Base-by-base conservation (phyloP, 441 rosid genomes). In the Syzygium malaccense region DNA sequence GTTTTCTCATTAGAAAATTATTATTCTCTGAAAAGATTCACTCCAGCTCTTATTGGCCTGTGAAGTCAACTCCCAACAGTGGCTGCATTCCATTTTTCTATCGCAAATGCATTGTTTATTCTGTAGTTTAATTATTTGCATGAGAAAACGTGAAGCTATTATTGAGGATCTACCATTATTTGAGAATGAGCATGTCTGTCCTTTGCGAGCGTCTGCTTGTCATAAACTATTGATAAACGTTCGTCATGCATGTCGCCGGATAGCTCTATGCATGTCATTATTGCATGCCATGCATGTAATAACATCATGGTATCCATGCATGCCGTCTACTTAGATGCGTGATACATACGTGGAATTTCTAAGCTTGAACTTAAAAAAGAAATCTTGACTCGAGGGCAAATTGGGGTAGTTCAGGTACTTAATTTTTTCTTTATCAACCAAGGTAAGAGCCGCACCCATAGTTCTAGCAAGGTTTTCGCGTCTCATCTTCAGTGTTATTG, bases 171-270 rank as follows among this genome's bases (percentile, higher is more conserved):
- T 90, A 90, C 87, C 89, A 86, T 91, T 88, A 87, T 88, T 92
- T 86, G 89, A 90, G 93, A 87, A 89, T 91, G 91, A 92, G 95
- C 53, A 95, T 95, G 96, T 94, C 93, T 95, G 95, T 93, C 94
- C 75, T 91, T 90, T 90, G 80, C 13, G 80, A 37, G 12, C 51
- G 48, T 71, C 51, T 37, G 28, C 49, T 37, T 37, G 1, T 71
- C 80, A 71, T 20, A 71, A 71, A 41, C 15, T 37, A 71, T 37
- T 37, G 49, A 71, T 49, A 71, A 20, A 71, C 28, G 28, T 49
- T 20, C 23, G 80, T 37, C 49, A 71, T 71, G 49, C 48, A 71
- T 71, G 51, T 37, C 19, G 80, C 49, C 17, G 15, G n/a, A 71
- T 71, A 71, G 51, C 80, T 71, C 49, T 23, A 71, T 12, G 49